Evolutionary conservation across 192 early-diverging fungal species (phyloP), one percentile per base, ranked within the genome.

Genomic region (Coemansia sp.): DNA sequence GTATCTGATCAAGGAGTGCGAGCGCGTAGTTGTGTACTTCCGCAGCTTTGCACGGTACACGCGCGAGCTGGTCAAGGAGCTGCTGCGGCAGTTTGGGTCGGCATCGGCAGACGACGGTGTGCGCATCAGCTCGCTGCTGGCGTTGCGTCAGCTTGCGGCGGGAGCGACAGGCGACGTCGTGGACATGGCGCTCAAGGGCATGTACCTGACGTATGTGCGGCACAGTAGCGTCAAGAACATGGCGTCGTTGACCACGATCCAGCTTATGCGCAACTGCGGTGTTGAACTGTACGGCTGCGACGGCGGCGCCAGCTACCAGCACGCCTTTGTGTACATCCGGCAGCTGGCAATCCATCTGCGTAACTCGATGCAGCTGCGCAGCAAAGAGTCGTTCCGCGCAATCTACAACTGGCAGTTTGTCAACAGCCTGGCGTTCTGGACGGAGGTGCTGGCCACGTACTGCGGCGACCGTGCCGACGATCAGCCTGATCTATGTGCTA

Each of bases 341-440:
- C 94, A 97, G 77, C 77, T 98, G 55, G 97, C 95, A 5, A 93
- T 95, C 64, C 88, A 91, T 62, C 82, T 99, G 57, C 89, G 97
- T 66, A 89, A 87, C 61, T 93, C 94, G 16, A 93, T 95, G 74
- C 84, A 89, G 63, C 84, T 87, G 22, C 90, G 90, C 49, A 92
- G 89, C 38, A 92, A 92, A 85, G 90, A 95, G 67, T 89, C 88
- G 4, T 94, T 89, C 86, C 93, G 91, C 57, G 70, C 86, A 7
- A 92, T 99, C 43, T 96, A 97, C 85, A 94, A 94, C 84, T 99
- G 97, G 97, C 94, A 96, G 81, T 99, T 88, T 72, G 73, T 99
- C 57, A 93, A 96, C 77, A 92, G 89, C 61, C 80, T 99, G 56
- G 87, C 90, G 62, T 89, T 97, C 61, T 98, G 95, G 95, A 77